Evolutionary conservation across 352 stramenopile species (phyloP), one percentile per base, ranked within the genome.

Genomic region (Globisporangium echinulatum): DNA sequence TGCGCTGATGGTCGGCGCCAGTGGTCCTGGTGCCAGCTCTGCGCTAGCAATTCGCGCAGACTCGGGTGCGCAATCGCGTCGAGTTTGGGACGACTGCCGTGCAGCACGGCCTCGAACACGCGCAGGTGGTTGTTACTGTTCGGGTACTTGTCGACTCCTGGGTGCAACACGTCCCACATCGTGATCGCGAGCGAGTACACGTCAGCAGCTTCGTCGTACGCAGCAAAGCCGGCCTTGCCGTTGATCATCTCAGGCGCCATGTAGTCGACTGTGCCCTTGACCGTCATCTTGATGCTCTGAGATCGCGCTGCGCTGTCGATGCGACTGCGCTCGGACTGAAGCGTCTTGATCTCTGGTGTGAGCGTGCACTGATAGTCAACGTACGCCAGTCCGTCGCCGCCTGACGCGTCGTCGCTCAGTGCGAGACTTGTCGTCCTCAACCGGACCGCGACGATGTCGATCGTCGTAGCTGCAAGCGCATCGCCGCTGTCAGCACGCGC

Each of bases 161-260:
- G 80, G 55, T 87, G 55, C 6, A 87, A 47, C n/a, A 94, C 72
- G 42, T 92, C 78, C 79, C 82, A 92, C 62, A 94, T 77, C 14
- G 81, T 91, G 50, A 92, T 82, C 14, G 67, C 82, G 19, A 94
- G 59, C 19, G 77, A 78, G 60, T 90, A 94, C 43, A 94, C 69
- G 48, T 92, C 85, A 0, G 83, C 81, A 38, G 76, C 74, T 51
- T 92, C 77, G 15, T 61, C 78, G 58, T 92, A 94, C 15, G 50
- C 37, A 4, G 74, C 77, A 2, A 77, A 10, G 0, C 77, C 81
- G 4, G 63, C 71, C 25, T 75, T 75, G n/a, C 80, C 78, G 7
- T 90, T 79, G 56, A 94, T 89, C 56, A 94, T 70, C 44, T 94
- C 82, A 3, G 82, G 82, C 6, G 84, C 82, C 84, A 93, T 93